Evolutionary conservation across 176 grass and related monocot species (phyloP), one percentile per base, ranked within the genome.

Genomic region (Poa annua): DNA sequence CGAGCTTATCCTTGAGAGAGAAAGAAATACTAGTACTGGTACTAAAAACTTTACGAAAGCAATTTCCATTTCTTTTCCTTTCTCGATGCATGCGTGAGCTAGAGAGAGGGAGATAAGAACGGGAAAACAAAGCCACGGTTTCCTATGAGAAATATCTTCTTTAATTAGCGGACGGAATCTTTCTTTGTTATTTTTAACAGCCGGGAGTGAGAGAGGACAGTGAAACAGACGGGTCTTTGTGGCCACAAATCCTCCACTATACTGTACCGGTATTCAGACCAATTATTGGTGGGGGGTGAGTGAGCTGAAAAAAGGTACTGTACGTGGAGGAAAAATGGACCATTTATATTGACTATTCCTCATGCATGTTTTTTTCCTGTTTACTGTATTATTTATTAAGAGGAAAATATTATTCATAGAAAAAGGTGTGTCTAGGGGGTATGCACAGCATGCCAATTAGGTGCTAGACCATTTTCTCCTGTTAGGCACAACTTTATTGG

Each of bases 251-350:
- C 74, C 15, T 83, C 80, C 65, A 3, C 70, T 49, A 3, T 9
- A 66, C 54, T 73, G 74, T 65, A 59, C 34, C 32, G 42, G 0
- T 39, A 44, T 67, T 61, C 24, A 49, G 53, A 68, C 47, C 80
- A 90, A 90, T 90, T 80, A 90, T 90, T 90, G 84, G 80, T 79
- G 53, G n/a, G 71, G 8, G 8, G 59, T 20, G 36, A 33, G 59
- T 20, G 36, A 33, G 11, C 59, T 35, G 50, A 19, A 24, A 69
- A 66, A 67, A 62, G 80, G 32, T n/a, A n/a, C n/a, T n/a, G n/a
- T n/a, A n/a, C n/a, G n/a, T 75, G 80, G 49, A 53, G 66, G 7
- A 22, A 63, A 86, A 75, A 80, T 17, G 32, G 80, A 65, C 80
- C 57, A 61, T 61, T 44, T 79, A 32, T 75, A 69, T 53, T 83